Evolutionary conservation across 371 early-diverging fungal species (phyloP).

Genomic region (Syncephalastrum sp.): DNA sequence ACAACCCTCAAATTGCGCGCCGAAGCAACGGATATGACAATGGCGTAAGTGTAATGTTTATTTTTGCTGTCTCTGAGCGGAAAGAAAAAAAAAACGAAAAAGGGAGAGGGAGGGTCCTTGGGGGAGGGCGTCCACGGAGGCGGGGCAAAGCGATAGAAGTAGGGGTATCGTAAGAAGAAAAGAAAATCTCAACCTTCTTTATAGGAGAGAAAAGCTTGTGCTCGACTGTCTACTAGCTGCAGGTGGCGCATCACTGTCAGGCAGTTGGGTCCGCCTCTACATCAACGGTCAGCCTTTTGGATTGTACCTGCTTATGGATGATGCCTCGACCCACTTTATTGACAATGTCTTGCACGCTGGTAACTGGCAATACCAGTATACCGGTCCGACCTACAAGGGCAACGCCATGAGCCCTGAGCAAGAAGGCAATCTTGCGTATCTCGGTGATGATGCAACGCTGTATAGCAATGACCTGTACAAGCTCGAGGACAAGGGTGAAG

Average conservation of each 20-base stretch:
- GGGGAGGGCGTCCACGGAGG: no score
- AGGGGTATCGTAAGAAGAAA: neutral
- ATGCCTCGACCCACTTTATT: constrained; percentile 42
- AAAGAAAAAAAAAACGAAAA: neutral
- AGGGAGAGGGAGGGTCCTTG: no score
- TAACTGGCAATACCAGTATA: constrained; percentile 10
- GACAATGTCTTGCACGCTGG: constrained; percentile 35
- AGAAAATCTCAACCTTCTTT: neutral
- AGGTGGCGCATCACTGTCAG: constrained; percentile 46
- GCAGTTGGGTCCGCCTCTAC: constrained; percentile 44
- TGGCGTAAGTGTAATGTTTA: constrained; percentile 20
- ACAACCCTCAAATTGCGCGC: constrained; percentile 48
- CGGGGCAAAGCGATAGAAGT: no score
- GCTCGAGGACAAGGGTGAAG: constrained; percentile 23
- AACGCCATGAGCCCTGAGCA: constrained; percentile 21
- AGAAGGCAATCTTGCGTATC: constrained; percentile 29
- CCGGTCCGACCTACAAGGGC: constrained; percentile 28
- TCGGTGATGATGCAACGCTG: constrained; percentile 30
- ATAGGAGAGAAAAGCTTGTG: constrained; percentile 41
- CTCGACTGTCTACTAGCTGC: constrained; percentile 46
- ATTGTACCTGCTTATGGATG: constrained; percentile 48
- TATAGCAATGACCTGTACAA: constrained; percentile 34
- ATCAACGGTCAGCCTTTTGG: constrained; percentile 45
- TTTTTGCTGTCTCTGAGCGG: neutral
- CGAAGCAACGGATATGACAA: constrained; percentile 45